Percentiles rank a stretch among this genome's conserved stretches.
Conservation (phyloP, 305 asterid genomes). For the Withania somnifera region DNA sequence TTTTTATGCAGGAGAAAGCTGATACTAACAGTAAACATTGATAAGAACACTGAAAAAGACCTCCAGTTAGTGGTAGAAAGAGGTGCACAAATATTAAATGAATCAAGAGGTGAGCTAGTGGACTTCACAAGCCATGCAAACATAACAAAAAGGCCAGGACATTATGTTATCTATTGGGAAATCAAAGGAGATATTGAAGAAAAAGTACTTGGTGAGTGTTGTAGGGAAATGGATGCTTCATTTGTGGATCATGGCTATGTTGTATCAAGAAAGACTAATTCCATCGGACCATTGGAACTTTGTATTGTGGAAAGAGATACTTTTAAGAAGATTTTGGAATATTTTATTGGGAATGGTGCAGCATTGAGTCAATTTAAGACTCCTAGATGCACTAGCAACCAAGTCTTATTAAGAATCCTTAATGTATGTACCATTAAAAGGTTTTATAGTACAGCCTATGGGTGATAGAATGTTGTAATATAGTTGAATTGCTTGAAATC, state of each 20-base stretch:
- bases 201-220: slow-evolving; percentile 39
- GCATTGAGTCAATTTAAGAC: slow-evolving; percentile 78
- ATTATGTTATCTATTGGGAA: slow-evolving; percentile 67
- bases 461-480: background rate
- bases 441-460: slow-evolving; percentile 57
- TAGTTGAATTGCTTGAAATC: background rate
- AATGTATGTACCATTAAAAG: slow-evolving; percentile 32
- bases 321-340: slow-evolving; percentile 59
- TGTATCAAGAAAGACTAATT: slow-evolving; percentile 45
- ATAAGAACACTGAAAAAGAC: slow-evolving; percentile 67
- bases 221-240: slow-evolving; percentile 65
- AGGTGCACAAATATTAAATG: slow-evolving; percentile 28
- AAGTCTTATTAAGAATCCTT: slow-evolving; percentile 39
- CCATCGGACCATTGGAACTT: slow-evolving; percentile 69
- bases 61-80: slow-evolving; percentile 60
- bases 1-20: slow-evolving; percentile 61
- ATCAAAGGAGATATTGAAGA: slow-evolving; percentile 56
- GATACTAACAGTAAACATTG: slow-evolving; percentile 56
- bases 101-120: slow-evolving; percentile 43
- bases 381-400: slow-evolving; percentile 65
- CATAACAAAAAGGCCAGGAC: slow-evolving; percentile 48
- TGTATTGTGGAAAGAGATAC: slow-evolving; percentile 69
- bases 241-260: slow-evolving; percentile 74
- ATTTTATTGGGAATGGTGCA: slow-evolving; percentile 62
- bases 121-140: slow-evolving; percentile 81